Conservation (phyloP, 805 yeast genomes). For the Starmerella vitae region DNA sequence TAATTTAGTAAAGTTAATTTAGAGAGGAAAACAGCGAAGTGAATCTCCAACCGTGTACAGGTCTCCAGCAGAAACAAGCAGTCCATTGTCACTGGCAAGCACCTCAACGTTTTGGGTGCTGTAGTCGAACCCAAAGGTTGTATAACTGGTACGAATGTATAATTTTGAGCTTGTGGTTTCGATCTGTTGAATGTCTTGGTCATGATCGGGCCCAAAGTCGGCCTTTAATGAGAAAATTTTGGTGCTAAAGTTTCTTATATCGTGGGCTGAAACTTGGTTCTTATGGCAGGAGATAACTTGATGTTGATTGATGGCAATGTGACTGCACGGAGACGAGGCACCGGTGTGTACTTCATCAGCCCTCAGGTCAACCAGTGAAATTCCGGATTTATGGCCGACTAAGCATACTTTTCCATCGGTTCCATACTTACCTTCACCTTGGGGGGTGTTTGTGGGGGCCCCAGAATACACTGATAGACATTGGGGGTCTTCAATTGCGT, state of each 20-base stretch:
- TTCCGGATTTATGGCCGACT: constrained; percentile 31
- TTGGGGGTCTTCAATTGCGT: constrained; percentile 28
- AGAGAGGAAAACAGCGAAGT: too few relatives aligned
- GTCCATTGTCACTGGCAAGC: not conserved
- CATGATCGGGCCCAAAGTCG: too few relatives aligned
- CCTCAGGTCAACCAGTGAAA: constrained; percentile 3
- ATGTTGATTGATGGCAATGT: not conserved
- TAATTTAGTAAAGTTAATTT: not conserved
- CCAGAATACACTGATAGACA: constrained; percentile 1
- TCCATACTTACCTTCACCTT: constrained; percentile 30
- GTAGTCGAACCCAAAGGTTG: constrained; percentile 1
- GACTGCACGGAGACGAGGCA: too few relatives aligned
- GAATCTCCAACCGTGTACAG: constrained; percentile 5
- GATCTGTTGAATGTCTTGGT: constrained; percentile 1
- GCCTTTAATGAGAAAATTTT: not conserved
- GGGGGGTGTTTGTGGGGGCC: too few relatives aligned
- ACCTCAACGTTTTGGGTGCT: not conserved
- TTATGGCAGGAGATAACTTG: not conserved
- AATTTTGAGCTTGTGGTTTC: constrained; percentile 1
- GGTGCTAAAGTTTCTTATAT: constrained; percentile 2
- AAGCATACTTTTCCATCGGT: constrained; percentile 30
- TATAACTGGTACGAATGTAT: constrained; percentile 2
- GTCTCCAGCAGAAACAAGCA: constrained; percentile 1
- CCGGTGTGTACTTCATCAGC: not conserved
- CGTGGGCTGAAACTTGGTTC: not conserved